These are phyloP conservation scores for Hibiscus mutabilis DNA, from an alignment of 345 rosid genomes.

Conservation along the genomic window DNA sequence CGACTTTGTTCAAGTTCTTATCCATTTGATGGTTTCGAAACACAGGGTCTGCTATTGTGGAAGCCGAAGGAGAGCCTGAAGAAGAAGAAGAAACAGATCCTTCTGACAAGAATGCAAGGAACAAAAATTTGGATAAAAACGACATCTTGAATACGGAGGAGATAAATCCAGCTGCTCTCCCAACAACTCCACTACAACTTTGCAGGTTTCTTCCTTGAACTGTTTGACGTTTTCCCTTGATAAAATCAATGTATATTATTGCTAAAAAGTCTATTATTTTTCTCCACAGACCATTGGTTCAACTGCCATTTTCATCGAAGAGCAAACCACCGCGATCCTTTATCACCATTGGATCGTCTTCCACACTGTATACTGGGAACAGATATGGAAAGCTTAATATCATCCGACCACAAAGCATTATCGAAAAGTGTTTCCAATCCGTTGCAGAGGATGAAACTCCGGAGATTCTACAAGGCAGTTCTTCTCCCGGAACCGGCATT, in stretches of 20 bases:
- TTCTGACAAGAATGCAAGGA: conserved; percentile 29
- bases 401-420: conserved; percentile 33
- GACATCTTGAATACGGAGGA: conserved; percentile 48
- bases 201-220: conserved; percentile 46
- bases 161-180: conserved; percentile 48
- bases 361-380: conserved; percentile 23
- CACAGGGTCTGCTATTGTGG: conserved; percentile 52
- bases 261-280: neutral
- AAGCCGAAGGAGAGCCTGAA: conserved; percentile 34
- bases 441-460: conserved; percentile 56
- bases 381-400: conserved; percentile 39
- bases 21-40: neutral
- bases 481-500: conserved; percentile 36
- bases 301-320: conserved; percentile 60
- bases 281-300: conserved; percentile 50
- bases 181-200: conserved; percentile 60
- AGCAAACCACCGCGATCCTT: conserved; percentile 58
- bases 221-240: neutral
- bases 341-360: conserved; percentile 38
- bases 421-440: conserved; percentile 42
- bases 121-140: conserved; percentile 29
- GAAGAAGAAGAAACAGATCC: conserved; percentile 56
- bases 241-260: neutral
- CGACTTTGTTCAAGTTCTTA: neutral
- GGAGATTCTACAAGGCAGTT: conserved; percentile 44